Evolutionary conservation across 805 yeast species (phyloP).

Genomic region (Starmerella khaoyaiensis): DNA sequence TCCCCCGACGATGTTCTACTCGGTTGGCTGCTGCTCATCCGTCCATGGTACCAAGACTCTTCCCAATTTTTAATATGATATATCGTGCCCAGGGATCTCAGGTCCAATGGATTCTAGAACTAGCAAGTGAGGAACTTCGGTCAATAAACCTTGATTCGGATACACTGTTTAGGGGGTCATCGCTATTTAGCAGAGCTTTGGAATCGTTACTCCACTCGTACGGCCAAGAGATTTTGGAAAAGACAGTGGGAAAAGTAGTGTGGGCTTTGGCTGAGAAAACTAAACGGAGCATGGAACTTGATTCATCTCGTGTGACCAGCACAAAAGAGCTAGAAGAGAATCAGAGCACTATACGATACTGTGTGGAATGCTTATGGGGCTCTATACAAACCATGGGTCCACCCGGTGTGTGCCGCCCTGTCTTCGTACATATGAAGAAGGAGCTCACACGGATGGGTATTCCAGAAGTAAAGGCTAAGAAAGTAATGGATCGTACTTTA

Average conservation of each 20-base stretch:
- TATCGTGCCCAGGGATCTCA: conserved; percentile 60
- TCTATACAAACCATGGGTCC: conserved; percentile 17
- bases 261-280: conserved; percentile 39
- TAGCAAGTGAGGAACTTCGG: conserved; percentile 53
- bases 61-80: conserved; percentile 46
- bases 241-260: conserved; percentile 59
- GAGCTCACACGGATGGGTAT: conserved; percentile 10
- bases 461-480: background rate
- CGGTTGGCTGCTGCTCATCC: conserved; percentile 22
- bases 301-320: conserved; percentile 47
- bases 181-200: conserved; percentile 66
- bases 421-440: conserved; percentile 17
- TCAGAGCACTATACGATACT: conserved; percentile 36
- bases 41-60: conserved; percentile 4
- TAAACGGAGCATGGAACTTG: conserved; percentile 54
- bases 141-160: conserved; percentile 28
- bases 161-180: conserved; percentile 73
- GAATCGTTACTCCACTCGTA: conserved; percentile 64
- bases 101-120: conserved; percentile 55
- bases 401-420: conserved; percentile 20
- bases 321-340: conserved; percentile 34
- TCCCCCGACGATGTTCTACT: conserved; percentile 31
- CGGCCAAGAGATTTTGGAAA: conserved; percentile 68
- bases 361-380: conserved; percentile 24
- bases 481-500: conserved; percentile 50